Conservation (phyloP, 116 monocot genomes). For the Thalassia testudinum region DNA sequence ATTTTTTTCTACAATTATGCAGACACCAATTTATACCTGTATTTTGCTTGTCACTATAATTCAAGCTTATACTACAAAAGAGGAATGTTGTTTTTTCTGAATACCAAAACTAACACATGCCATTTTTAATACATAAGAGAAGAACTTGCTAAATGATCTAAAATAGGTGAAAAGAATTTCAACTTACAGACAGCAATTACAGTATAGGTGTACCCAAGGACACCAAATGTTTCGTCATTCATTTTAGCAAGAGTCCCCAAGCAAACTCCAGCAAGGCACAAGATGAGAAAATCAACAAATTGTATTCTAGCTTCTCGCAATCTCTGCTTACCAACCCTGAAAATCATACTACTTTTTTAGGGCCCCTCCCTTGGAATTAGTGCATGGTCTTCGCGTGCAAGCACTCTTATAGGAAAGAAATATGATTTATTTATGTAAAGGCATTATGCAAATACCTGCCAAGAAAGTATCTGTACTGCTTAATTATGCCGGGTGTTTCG, state of each 20-base stretch:
- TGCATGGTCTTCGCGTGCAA: neutral
- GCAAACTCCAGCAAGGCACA: slow-evolving; percentile 85
- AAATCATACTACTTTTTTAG: slow-evolving; percentile 1
- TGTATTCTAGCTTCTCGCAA: slow-evolving; percentile 90
- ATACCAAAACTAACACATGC: too few species aligned
- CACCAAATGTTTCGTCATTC: slow-evolving; percentile 75
- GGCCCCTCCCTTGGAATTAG: neutral
- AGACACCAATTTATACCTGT: too few species aligned
- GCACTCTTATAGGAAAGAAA: neutral
- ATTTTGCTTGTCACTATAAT: too few species aligned
- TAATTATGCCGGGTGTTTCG: slow-evolving; percentile 60
- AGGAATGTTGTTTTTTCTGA: too few species aligned
- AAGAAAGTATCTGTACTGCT: slow-evolving; percentile 64
- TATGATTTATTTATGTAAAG: neutral
- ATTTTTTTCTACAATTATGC: too few species aligned
- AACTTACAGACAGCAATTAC: slow-evolving; percentile 99
- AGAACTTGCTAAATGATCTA: too few species aligned
- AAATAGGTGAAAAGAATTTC: too few species aligned
- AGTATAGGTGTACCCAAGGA: slow-evolving; percentile 75
- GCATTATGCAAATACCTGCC: too few species aligned
- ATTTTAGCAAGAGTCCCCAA: slow-evolving; percentile 81
- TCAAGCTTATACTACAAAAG: too few species aligned
- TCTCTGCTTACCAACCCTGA: slow-evolving; percentile 80
- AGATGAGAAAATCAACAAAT: slow-evolving; percentile 83
- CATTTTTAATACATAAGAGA: too few species aligned